Evolutionary conservation across 2,329 filamentous ascomycete species (phyloP).

Genomic region (Alternaria burnsii): DNA sequence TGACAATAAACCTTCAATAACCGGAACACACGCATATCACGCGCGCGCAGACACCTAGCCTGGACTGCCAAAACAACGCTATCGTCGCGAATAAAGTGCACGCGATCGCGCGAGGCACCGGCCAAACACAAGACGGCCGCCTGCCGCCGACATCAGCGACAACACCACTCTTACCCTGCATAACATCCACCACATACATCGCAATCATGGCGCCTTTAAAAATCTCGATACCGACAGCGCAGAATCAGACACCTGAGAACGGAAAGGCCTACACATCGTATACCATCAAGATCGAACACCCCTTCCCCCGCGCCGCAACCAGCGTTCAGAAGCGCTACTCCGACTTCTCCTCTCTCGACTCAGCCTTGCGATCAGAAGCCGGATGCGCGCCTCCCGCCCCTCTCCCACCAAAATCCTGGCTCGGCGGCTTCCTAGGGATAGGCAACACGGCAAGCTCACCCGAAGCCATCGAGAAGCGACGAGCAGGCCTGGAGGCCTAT

Average conservation of each 20-base stretch:
- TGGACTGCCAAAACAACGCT: neutral
- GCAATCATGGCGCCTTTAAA: conserved; percentile 55
- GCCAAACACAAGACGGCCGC: conserved; percentile 3
- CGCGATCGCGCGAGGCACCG: conserved; percentile 17
- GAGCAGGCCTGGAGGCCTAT: conserved; percentile 73
- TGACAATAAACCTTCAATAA: neutral
- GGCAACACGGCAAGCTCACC: conserved; percentile 71
- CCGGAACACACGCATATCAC: neutral
- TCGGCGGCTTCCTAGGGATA: conserved; percentile 62
- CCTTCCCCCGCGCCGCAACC: conserved; percentile 77
- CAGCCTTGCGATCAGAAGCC: conserved; percentile 66
- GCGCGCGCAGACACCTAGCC: neutral
- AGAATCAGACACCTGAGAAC: conserved; percentile 58
- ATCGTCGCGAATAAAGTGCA: conserved; percentile 6
- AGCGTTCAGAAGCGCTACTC: conserved; percentile 84
- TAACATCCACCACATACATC: too few relatives aligned
- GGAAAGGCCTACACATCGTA: conserved; percentile 77
- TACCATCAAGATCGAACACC: conserved; percentile 78
- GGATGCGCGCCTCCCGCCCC: conserved; percentile 71
- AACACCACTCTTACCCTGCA: neutral
- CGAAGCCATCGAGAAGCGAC: conserved; percentile 75
- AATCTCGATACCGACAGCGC: conserved; percentile 59
- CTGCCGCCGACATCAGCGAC: conserved; percentile 1
- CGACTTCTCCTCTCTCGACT: conserved; percentile 76
- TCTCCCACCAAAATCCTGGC: conserved; percentile 79